Evolutionary conservation across 1,139 yeast species (phyloP).

Genomic region (Candida mesenterica): DNA sequence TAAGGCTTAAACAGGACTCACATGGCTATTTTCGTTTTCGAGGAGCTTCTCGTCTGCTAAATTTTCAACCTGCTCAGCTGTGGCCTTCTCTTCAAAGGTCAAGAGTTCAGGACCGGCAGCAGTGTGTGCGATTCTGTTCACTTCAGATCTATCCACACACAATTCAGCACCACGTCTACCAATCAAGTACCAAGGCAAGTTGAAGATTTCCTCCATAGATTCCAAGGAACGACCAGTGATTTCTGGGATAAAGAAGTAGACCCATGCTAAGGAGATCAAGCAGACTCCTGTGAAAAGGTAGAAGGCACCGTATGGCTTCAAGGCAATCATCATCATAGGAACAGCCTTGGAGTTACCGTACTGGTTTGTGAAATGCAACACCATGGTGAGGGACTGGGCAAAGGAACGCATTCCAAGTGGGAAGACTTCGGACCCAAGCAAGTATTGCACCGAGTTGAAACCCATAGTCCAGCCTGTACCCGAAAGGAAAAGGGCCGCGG

Average conservation of each 20-base stretch:
- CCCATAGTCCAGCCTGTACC: constrained; percentile 28
- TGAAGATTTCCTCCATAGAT: constrained; percentile 24
- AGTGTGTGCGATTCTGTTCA: constrained; percentile 17
- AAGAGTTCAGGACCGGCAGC: constrained; percentile 6
- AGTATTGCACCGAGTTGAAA: constrained; percentile 23
- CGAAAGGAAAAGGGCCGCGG: constrained; percentile 22
- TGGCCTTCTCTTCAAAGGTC: constrained; percentile 9
- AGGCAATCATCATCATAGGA: constrained; percentile 22
- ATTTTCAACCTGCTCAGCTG: constrained; percentile 11
- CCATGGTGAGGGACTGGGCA: constrained; percentile 23
- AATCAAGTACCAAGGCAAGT: constrained; percentile 25
- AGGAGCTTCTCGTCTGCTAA: constrained; percentile 1
- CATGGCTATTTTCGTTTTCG: neutral
- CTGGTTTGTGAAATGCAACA: constrained; percentile 25
- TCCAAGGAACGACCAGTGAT: constrained; percentile 26
- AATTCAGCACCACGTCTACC: constrained; percentile 23
- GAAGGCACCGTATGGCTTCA: constrained; percentile 20
- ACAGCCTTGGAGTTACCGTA: constrained; percentile 26
- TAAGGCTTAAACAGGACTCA: too few relatives aligned
- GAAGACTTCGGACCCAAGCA: constrained; percentile 24
- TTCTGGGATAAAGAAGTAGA: constrained; percentile 25
- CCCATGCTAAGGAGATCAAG: constrained; percentile 18
- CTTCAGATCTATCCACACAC: constrained; percentile 24
- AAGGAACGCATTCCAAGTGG: constrained; percentile 23
- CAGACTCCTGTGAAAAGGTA: constrained; percentile 20